Base-by-base conservation (phyloP, 2,329 filamentous ascomycete species). In the Zasmidium citrigriseum region DNA sequence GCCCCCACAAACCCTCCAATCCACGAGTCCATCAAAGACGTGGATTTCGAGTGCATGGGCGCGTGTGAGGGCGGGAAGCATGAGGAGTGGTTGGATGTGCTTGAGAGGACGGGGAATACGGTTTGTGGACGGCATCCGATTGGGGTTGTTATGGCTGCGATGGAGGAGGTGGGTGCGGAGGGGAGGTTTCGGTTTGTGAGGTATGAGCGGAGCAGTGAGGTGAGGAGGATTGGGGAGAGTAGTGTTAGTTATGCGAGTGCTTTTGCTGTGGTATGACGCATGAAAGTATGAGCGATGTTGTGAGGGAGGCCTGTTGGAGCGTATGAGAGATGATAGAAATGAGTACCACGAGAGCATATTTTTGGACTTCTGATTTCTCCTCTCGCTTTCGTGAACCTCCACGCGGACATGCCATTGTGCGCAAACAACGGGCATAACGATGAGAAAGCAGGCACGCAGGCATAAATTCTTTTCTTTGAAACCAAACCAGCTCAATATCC, bases 201-300 rank as follows among this genome's bases (percentile, higher is more conserved):
- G 68, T 99, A 99, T 74, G 88, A 96, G 71, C 85, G 93, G 59
- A 99, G 93, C 75, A 87, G 86, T 59, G 78, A 96, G 73, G 89
- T 89, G 2, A 80, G 83, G 64, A 80, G 81, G 25, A 79, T 88
- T 1, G 74, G 72, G 16, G 91, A 96, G 63, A 95, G 87, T 65
- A 97, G 93, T 67, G 95, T 99, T 52, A 97, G 93, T 76, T 99
- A 99, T 75, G 92, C 90, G 2, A 93, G 93, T 72, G 95, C 92
- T 2, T 96, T 95, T 80, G 91, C 93, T 9, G 81, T 93, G 16
- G 24, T 57, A 10, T 57, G 48, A 51, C n/a, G n/a, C n/a, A n/a
- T n/a, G n/a, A n/a, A n/a, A n/a, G n/a, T n/a, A n/a, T n/a, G n/a
- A n/a, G n/a, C n/a, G n/a, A n/a, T n/a, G n/a, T n/a, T n/a, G n/a